These are phyloP conservation scores for Deinandra increscens DNA, from an alignment of 129 eudicot genomes.

Conservation along the genomic window DNA sequence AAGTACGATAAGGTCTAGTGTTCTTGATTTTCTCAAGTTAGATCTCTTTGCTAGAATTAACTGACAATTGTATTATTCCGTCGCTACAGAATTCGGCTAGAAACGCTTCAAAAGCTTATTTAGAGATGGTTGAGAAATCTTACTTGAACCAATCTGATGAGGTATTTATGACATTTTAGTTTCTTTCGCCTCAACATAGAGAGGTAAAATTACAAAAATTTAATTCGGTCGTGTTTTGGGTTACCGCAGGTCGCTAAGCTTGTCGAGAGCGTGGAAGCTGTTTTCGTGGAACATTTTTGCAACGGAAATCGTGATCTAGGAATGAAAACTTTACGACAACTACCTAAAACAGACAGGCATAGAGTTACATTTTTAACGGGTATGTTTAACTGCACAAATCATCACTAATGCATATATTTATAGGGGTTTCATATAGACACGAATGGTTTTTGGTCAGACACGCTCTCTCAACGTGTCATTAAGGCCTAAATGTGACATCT, in stretches of 20 bases:
- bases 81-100: constrained; percentile 54
- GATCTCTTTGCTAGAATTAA: neutral
- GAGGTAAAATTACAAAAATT: too few relatives aligned
- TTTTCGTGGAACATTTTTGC: constrained; percentile 52
- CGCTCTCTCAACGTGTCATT: too few relatives aligned
- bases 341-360: constrained; percentile 46
- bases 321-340: constrained; percentile 37
- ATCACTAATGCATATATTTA: neutral
- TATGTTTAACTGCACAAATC: neutral
- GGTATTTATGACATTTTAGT: constrained; percentile 27
- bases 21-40: neutral
- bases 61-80: constrained; percentile 1
- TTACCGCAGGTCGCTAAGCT: constrained; percentile 41
- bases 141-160: constrained; percentile 50
- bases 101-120: constrained; percentile 52
- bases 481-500: too few relatives aligned
- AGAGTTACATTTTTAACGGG: constrained; percentile 47
- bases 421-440: too few relatives aligned
- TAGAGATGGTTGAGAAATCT: constrained; percentile 59
- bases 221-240: neutral
- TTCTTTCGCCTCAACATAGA: too few relatives aligned
- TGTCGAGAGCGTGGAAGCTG: constrained; percentile 48
- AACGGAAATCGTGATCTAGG: constrained; percentile 55
- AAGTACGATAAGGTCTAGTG: constrained; percentile 62
- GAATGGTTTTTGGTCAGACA: too few relatives aligned